Percentiles rank a stretch among this genome's conserved stretches.
Evolutionary conservation across 148 eudicot species (phyloP).

Genomic region (Linanthus parryae): DNA sequence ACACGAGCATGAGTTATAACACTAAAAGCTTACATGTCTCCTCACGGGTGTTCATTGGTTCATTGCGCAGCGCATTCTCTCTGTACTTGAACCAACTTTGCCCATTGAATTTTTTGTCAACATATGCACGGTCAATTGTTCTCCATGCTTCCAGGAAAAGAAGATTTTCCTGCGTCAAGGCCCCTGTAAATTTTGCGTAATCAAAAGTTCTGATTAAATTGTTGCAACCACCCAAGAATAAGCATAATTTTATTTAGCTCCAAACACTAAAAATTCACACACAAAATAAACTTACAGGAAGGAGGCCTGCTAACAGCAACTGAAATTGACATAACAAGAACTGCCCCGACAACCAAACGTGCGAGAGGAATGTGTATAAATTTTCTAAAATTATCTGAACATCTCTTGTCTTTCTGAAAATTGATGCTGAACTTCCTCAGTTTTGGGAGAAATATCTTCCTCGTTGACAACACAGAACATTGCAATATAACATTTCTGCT

Average conservation of each 20-base stretch:
- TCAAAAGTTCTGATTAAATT: not conserved
- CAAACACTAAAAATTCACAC: not conserved
- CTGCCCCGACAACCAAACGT: conserved; percentile 49
- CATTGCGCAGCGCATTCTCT: conserved; percentile 81
- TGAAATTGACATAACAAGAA: conserved; percentile 53
- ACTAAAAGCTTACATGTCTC: conserved; percentile 68
- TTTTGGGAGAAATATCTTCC: conserved; percentile 15
- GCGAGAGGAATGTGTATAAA: conserved; percentile 20
- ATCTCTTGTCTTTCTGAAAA: conserved; percentile 22
- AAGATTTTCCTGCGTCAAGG: conserved; percentile 86
- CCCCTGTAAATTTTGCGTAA: conserved; percentile 40
- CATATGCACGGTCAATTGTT: conserved; percentile 88
- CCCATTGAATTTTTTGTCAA: conserved; percentile 93
- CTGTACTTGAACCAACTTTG: conserved; percentile 99
- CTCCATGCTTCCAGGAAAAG: conserved; percentile 99
- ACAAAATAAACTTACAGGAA: conserved; percentile 59
- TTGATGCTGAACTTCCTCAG: conserved; percentile 23
- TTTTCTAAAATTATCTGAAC: conserved; percentile 25
- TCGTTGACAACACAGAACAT: conserved; percentile 23
- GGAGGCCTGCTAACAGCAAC: conserved; percentile 48
- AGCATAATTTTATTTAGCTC: not conserved
- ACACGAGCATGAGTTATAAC: conserved; percentile 4
- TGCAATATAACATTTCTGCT: conserved; percentile 12
- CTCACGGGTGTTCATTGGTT: conserved; percentile 86
- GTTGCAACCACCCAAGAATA: not conserved